Evolutionary conservation across 2,329 filamentous ascomycete genomes (phyloP), one percentile per base, ranked within the genome.

Genomic region (Trichophyton schoenleinii): DNA sequence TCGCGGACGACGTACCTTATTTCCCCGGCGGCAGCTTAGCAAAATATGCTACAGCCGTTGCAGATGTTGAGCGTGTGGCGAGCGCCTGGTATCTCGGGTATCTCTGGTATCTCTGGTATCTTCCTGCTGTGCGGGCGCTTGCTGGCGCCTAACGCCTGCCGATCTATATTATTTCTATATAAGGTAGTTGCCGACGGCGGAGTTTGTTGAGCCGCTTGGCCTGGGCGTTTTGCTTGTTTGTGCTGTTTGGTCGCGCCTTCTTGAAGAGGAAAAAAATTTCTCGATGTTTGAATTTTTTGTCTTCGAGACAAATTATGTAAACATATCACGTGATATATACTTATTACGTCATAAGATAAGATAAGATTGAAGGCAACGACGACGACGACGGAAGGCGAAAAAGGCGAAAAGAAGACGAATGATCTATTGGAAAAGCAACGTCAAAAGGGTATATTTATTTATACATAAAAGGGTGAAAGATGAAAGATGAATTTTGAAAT

Each of bases 211-310:
- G 34, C 34, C 34, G 36, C 36, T 28, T 18, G 31, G 18, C 34
- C 28, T 13, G 28, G 28, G 28, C 28, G 55, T n/a, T 15, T 22
- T 0, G 22, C 2, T 7, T 60, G 59, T 60, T 60, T 60, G 59
- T 52, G 13, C 28, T 60, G 59, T 60, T 60, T 60, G 59, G 42
- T 59, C 9, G 58, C n/a, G 58, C 58, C 28, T 44, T 44, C 41
- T 44, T 44, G 41, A 44, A 44, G 41, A 44, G 49, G 49, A 53
- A 31, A 31, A 53, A 46, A 59, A 44, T 6, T 31, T 15, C 58
- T 41, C 18, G 48, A 38, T 60, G 59, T 60, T 60, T 60, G 59
- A 55, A 34, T 9, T 52, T 60, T 60, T 60, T 60, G 59, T 55
- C 48, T 60, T 41, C 13, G 31, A 52, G 38, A 25, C 59, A 60